These are phyloP conservation scores for Wickerhamiella allomyrinae DNA, from an alignment of 805 yeast species.

Conservation along the genomic window DNA sequence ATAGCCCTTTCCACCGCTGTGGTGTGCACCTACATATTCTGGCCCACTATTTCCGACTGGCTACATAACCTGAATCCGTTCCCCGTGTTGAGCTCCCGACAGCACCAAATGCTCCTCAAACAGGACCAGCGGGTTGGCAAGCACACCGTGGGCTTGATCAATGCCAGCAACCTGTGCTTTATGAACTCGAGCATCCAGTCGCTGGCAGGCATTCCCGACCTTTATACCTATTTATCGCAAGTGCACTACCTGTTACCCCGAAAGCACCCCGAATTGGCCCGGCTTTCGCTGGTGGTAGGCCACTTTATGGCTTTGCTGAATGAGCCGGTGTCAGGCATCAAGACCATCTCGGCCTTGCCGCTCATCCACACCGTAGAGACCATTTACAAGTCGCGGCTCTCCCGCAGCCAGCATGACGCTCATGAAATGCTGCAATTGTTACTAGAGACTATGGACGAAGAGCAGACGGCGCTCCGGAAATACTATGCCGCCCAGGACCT, in stretches of 20 bases:
- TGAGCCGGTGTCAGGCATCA: slow-evolving; percentile 39
- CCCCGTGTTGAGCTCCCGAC: neutral
- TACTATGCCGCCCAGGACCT: slow-evolving; percentile 1
- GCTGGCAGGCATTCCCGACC: slow-evolving; percentile 18
- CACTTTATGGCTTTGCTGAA: slow-evolving; percentile 33
- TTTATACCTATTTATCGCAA: slow-evolving; percentile 16
- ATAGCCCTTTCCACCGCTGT: neutral
- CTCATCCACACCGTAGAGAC: slow-evolving; percentile 58
- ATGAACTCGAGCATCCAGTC: slow-evolving; percentile 81
- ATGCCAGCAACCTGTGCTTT: slow-evolving; percentile 78
- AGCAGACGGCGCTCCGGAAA: slow-evolving; percentile 27
- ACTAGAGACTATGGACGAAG: slow-evolving; percentile 63
- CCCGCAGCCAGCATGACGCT: slow-evolving; percentile 84
- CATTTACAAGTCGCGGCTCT: slow-evolving; percentile 58
- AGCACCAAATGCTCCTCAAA: neutral
- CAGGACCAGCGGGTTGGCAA: slow-evolving; percentile 8
- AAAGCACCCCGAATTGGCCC: slow-evolving; percentile 3
- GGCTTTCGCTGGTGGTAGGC: slow-evolving; percentile 16
- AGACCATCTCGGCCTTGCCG: slow-evolving; percentile 62
- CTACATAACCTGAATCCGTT: neutral
- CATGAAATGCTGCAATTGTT: slow-evolving; percentile 79
- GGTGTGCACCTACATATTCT: neutral
- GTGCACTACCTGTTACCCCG: slow-evolving; percentile 3
- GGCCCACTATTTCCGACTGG: neutral
- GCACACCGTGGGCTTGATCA: slow-evolving; percentile 68